These are phyloP conservation scores for Inga laurina DNA, from an alignment of 306 rosid species.

Conservation along the genomic window DNA sequence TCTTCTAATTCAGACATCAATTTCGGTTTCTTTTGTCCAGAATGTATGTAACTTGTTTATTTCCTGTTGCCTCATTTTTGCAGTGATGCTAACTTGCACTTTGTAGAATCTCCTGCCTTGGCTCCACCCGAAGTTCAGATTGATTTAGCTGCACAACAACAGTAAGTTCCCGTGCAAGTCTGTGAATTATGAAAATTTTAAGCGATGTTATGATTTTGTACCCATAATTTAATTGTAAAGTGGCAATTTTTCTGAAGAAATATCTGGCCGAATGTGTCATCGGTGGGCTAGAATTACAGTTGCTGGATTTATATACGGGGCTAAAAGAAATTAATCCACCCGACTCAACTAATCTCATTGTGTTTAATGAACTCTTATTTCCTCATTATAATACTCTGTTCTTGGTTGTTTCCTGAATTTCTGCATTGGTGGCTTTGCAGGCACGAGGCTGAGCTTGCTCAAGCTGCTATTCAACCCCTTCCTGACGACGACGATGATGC, in stretches of 20 bases:
- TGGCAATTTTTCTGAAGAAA: neutral
- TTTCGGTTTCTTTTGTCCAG: neutral
- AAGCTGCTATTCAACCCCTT: conserved; percentile 75
- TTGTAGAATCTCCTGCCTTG: conserved; percentile 86
- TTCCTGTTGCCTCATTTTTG: neutral
- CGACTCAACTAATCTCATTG: neutral
- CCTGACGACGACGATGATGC: conserved; percentile 77
- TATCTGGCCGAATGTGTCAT: neutral
- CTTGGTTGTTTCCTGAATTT: neutral
- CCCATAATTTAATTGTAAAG: neutral
- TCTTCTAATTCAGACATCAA: neutral
- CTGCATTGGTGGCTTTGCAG: conserved; percentile 35
- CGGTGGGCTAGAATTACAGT: neutral
- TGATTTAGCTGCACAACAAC: conserved; percentile 67
- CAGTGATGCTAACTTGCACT: conserved; percentile 68
- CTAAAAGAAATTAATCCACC: neutral
- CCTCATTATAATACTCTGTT: neutral
- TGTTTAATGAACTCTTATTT: neutral
- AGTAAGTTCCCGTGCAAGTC: conserved; percentile 42
- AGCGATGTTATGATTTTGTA: neutral
- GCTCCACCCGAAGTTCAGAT: conserved; percentile 92
- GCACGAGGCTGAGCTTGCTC: conserved; percentile 66
- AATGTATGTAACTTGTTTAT: neutral
- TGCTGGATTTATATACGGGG: neutral
- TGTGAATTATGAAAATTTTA: neutral